Base-by-base conservation (phyloP, 148 eudicot species). In the Arbutus unedo region DNA sequence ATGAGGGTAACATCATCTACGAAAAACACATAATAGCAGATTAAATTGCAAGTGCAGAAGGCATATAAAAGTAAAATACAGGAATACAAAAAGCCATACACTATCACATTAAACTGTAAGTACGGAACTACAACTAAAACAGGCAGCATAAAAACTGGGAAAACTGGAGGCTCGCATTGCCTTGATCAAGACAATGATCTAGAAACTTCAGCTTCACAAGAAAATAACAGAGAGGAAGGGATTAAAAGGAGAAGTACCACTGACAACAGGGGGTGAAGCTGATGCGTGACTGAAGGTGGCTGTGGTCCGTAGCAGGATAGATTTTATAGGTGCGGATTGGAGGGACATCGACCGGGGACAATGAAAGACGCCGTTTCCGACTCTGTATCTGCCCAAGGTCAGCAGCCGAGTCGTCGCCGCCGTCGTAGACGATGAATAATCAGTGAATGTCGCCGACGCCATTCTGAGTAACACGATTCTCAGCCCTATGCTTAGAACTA, bases 401-500 rank as follows among this genome's bases (percentile, higher is more conserved):
- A 87, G 82, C 64, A 90, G 81, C 13, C 90, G 91, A 77, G 87
- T 45, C 48, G 74, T 48, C 76, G 49, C 85, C 45, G 74, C 86
- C 47, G 92, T 84, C 55, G 93, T 79, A 4, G 89, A 85, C 4
- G 91, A 86, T 54, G 91, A 88, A 85, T 90, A 88, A 50, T 90
- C 87, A 16, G 83, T 51, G 85, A 88, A 83, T 8, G 82, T 81
- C 91, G 86, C 88, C 21, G 92, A 83, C 3, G 88, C 89, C 91
- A 88, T 91, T 87, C 49, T 4, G 47, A 44, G 80, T 47, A 31
- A 59, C 19, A 71, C 15, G 25, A 79, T 31, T 83, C 59, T 79
- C 41, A 79, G n/a, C 62, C 56, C 85, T 83, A 83, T 83, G 81
- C 75, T 78, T 78, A 68, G n/a, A 15, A 31, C 23, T 82, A 43